phyloP scores from a whole-genome alignment of 176 grass and related monocot genomes.

The Pontederia crassipes region DNA sequence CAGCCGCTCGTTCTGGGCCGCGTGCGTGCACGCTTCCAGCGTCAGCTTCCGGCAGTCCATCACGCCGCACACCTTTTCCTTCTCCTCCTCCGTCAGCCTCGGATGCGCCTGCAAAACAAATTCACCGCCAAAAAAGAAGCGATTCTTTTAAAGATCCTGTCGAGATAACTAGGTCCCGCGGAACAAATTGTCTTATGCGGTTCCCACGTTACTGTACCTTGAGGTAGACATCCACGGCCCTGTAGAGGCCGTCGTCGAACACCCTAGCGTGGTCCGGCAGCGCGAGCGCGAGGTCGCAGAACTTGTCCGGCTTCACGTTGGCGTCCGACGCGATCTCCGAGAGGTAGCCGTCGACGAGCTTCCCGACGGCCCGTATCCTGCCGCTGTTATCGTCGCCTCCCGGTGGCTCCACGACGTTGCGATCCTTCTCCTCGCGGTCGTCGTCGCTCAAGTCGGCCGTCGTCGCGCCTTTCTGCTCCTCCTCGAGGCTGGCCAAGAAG shows the following conservation, averaged over 20 bases:
- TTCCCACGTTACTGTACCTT: slow-evolving; percentile 34
- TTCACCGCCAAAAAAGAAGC: background rate
- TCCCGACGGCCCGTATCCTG: slow-evolving; percentile 38
- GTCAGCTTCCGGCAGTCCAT: slow-evolving; percentile 91
- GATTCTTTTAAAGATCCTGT: background rate
- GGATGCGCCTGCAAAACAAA: slow-evolving; percentile 45
- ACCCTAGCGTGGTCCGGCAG: slow-evolving; percentile 71
- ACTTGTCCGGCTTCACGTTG: slow-evolving; percentile 71
- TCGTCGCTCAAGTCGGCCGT: slow-evolving; percentile 26
- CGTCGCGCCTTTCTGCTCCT: slow-evolving; percentile 1
- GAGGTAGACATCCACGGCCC: slow-evolving; percentile 92
- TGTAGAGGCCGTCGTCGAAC: slow-evolving; percentile 90
- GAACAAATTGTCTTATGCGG: background rate
- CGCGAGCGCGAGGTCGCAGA: slow-evolving; percentile 84
- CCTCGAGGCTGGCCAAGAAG: slow-evolving; percentile 50
- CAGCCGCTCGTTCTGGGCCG: slow-evolving; percentile 86
- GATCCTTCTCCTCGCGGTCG: slow-evolving; percentile 20
- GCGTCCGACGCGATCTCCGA: slow-evolving; percentile 82
- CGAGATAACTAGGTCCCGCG: background rate
- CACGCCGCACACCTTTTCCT: slow-evolving; percentile 66
- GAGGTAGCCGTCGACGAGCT: slow-evolving; percentile 74
- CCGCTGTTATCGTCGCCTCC: slow-evolving; percentile 13
- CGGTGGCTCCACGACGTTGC: background rate
- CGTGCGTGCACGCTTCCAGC: slow-evolving; percentile 89
- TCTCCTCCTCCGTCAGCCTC: slow-evolving; percentile 66